Conservation (phyloP, 2,329 filamentous ascomycete species). For the Alternaria hordeiaustralica region DNA sequence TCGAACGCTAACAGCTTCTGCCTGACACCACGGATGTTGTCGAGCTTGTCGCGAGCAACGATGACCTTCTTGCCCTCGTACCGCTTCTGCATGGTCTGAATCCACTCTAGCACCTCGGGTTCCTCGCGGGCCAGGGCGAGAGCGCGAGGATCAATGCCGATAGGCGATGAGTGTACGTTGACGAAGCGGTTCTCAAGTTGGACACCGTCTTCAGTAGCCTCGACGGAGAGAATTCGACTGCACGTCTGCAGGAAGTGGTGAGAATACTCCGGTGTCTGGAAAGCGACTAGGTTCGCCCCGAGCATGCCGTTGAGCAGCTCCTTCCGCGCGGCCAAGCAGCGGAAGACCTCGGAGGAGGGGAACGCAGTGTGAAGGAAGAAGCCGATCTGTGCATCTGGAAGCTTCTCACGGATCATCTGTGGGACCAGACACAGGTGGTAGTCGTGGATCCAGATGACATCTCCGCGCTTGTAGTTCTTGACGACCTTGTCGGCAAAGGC, state of each 20-base stretch:
- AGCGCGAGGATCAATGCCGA: conserved; percentile 86
- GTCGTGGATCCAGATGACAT: conserved; percentile 94
- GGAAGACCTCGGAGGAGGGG: conserved; percentile 94
- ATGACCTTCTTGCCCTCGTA: conserved; percentile 91
- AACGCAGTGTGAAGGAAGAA: conserved; percentile 97
- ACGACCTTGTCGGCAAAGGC: conserved; percentile 91
- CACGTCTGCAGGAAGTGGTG: conserved; percentile 96
- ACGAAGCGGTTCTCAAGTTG: conserved; percentile 93
- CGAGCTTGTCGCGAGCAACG: conserved; percentile 91
- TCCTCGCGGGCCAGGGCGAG: conserved; percentile 74
- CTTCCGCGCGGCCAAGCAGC: conserved; percentile 85
- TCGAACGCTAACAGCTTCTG: conserved; percentile 94
- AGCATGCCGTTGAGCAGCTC: conserved; percentile 91
- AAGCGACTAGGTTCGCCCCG: conserved; percentile 89
- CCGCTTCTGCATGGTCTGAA: conserved; percentile 78
- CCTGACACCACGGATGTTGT: conserved; percentile 87
- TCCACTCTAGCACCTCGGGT: conserved; percentile 77
- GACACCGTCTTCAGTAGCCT: conserved; percentile 85
- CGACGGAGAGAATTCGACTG: conserved; percentile 86
- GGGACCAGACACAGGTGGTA: conserved; percentile 93
- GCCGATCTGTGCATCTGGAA: conserved; percentile 92
- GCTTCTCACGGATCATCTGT: conserved; percentile 84
- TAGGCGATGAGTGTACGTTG: conserved; percentile 82
- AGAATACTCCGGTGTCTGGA: conserved; percentile 92
- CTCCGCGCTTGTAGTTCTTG: conserved; percentile 90